Conservation (phyloP, 2,329 filamentous ascomycete genomes). For the Cladosporium halotolerans region DNA sequence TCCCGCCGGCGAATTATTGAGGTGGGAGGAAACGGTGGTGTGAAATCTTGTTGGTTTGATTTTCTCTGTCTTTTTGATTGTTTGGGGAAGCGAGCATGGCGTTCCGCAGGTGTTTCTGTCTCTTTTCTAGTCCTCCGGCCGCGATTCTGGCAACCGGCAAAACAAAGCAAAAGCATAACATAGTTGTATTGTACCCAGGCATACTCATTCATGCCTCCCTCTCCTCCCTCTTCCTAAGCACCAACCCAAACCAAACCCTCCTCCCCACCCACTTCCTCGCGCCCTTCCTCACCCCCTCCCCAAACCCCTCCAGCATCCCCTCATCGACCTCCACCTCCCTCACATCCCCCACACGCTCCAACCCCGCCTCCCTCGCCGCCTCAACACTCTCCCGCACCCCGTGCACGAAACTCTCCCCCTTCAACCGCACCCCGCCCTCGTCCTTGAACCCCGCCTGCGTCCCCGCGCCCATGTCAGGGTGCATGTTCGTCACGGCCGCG, state of each 20-base stretch:
- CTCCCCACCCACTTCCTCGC: constrained; percentile 37
- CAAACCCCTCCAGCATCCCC: constrained; percentile 24
- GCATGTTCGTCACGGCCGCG: constrained; percentile 63
- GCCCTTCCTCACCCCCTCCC: constrained; percentile 27
- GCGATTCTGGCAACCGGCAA: no score
- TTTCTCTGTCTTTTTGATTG: no score
- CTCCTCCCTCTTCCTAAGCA: constrained; percentile 20
- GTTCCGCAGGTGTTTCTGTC: no score
- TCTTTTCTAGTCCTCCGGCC: no score
- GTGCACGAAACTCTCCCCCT: constrained; percentile 55
- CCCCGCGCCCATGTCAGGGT: constrained; percentile 54
- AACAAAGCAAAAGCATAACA: no score
- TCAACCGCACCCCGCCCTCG: constrained; percentile 47
- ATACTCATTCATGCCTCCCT: no score
- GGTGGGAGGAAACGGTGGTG: neutral
- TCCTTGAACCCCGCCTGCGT: constrained; percentile 59
- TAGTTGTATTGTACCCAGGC: no score
- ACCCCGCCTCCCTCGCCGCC: constrained; percentile 36
- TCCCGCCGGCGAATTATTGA: constrained; percentile 22
- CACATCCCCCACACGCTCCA: constrained; percentile 25
- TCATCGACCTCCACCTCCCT: constrained; percentile 28
- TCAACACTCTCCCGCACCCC: constrained; percentile 46
- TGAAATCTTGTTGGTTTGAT: no score
- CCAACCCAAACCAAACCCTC: constrained; percentile 35
- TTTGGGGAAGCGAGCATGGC: no score